phyloP scores from a whole-genome alignment of 352 stramenopile species.

The Globisporangium okanoganense region DNA sequence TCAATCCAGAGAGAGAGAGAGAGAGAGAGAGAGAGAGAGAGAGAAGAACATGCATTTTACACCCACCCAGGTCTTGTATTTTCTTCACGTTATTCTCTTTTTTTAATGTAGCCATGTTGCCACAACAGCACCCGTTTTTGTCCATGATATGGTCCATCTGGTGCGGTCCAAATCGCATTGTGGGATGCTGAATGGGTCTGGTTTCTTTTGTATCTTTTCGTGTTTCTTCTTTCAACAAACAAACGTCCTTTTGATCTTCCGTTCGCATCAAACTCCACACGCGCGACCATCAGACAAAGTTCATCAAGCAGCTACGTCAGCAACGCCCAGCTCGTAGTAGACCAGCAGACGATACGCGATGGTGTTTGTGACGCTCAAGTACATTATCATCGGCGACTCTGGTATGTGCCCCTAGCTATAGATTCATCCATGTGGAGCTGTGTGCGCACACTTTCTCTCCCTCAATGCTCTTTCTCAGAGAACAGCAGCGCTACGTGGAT shows the following conservation, averaged over 20 bases:
- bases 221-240: conserved; percentile 1
- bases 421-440: background rate
- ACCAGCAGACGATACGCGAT: conserved; percentile 21
- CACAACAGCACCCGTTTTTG: background rate
- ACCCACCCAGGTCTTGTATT: background rate
- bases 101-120: background rate
- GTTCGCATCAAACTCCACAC: background rate
- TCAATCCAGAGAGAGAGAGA: too few relatives aligned
- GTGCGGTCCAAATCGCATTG: background rate
- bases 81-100: background rate
- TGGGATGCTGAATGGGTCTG: background rate
- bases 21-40: background rate
- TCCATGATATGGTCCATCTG: background rate
- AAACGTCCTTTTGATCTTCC: conserved; percentile 4
- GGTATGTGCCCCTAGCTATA: conserved; percentile 16
- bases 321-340: background rate
- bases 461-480: background rate
- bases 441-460: background rate
- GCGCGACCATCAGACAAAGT: background rate
- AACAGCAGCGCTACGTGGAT: background rate
- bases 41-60: background rate
- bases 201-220: conserved; percentile 16
- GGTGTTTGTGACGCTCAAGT: conserved; percentile 89
- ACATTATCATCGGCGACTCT: conserved; percentile 88
- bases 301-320: background rate